Evolutionary conservation across 2,329 filamentous ascomycete species (phyloP).

Genomic region (Scedosporium dehoogii): DNA sequence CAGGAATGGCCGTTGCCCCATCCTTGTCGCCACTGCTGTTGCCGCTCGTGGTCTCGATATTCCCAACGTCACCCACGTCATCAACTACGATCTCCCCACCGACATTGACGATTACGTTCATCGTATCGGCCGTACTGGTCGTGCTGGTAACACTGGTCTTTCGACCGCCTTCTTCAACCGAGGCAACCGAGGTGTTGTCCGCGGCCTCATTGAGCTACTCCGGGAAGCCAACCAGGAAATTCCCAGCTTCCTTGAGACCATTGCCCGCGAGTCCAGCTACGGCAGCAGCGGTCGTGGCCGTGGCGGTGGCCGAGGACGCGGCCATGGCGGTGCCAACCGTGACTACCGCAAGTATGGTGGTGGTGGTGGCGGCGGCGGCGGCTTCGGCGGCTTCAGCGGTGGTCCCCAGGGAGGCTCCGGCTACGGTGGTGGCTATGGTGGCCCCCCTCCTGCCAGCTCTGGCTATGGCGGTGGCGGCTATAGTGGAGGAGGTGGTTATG

Average conservation of each 20-base stretch:
- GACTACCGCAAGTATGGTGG: constrained; percentile 80
- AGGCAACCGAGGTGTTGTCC: constrained; percentile 94
- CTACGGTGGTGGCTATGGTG: constrained; percentile 29
- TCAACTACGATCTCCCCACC: constrained; percentile 99
- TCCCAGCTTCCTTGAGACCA: constrained; percentile 88
- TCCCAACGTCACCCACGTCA: constrained; percentile 89
- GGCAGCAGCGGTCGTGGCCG: constrained; percentile 59
- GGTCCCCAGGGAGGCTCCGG: constrained; percentile 27
- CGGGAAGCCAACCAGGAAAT: constrained; percentile 99
- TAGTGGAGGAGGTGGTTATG: constrained; percentile 35
- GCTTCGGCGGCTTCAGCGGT: constrained; percentile 29
- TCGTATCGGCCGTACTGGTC: constrained; percentile 98
- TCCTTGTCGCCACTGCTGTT: constrained; percentile 92
- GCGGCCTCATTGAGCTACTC: constrained; percentile 91
- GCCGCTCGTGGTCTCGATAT: constrained; percentile 89
- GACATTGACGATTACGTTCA: constrained; percentile 99
- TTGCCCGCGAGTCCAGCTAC: constrained; percentile 86
- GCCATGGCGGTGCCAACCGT: constrained; percentile 57
- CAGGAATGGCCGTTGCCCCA: constrained; percentile 89
- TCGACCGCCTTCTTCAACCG: constrained; percentile 99
- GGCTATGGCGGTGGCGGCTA: constrained; percentile 27
- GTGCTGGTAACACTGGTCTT: constrained; percentile 97
- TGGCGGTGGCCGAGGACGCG: constrained; percentile 62
- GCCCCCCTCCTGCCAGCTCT: constrained; percentile 24
- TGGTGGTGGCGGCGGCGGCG: constrained; percentile 35